A percentile compares a stretch with the other conserved stretches of the same genome.
phyloP scores from a whole-genome alignment of 768 basidiomycete genomes.

The Suillus subalutaceus region DNA sequence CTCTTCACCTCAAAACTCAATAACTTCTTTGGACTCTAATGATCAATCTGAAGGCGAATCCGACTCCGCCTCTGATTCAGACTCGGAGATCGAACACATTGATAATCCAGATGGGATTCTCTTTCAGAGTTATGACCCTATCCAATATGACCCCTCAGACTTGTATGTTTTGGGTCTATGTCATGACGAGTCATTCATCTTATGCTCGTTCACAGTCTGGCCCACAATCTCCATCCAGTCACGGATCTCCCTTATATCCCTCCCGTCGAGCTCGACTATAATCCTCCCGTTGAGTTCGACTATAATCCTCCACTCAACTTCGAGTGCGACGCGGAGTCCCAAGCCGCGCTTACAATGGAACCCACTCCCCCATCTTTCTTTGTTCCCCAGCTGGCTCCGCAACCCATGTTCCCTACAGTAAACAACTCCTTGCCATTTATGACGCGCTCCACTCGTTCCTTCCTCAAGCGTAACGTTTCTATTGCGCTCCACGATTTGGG shows the following conservation, averaged over 20 bases:
- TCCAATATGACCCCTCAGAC: constrained; percentile 23
- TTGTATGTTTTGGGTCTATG: constrained; percentile 23
- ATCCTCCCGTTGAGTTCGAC: constrained; percentile 9
- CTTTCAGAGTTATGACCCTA: constrained; percentile 5
- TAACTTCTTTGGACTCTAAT: constrained; percentile 12
- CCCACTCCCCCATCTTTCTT: constrained; percentile 1
- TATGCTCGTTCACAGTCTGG: constrained; percentile 26
- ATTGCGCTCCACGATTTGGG: constrained; percentile 18
- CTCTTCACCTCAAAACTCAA: constrained; percentile 18
- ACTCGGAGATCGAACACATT: constrained; percentile 30
- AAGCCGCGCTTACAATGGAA: constrained; percentile 2
- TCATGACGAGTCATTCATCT: constrained; percentile 3
- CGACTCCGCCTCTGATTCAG: constrained; percentile 32
- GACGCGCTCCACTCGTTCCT: constrained; percentile 20
- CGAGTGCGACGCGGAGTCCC: background rate
- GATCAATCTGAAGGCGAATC: constrained; percentile 24
- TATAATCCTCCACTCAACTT: constrained; percentile 14
- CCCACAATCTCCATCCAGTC: constrained; percentile 9
- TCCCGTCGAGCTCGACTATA: constrained; percentile 10
- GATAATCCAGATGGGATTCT: constrained; percentile 2
- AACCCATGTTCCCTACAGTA: constrained; percentile 3
- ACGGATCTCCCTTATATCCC: constrained; percentile 21
- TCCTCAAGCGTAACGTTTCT: constrained; percentile 7
- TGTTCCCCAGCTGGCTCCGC: background rate
- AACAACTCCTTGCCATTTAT: constrained; percentile 11